phyloP scores from a whole-genome alignment of 441 rosid species.

The Kokia cookei region DNA sequence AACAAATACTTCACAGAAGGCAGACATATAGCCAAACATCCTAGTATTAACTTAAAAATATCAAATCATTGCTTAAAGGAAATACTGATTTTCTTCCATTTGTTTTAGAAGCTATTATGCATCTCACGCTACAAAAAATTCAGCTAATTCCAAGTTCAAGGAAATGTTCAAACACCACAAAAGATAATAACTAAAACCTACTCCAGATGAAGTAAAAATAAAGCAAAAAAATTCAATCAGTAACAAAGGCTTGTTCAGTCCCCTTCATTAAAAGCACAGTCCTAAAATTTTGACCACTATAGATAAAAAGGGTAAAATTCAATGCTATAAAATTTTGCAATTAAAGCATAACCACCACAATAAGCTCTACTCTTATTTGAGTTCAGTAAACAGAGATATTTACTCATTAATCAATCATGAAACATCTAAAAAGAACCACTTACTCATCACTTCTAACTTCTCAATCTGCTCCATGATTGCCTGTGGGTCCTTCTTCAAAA shows the following conservation, averaged over 20 bases:
- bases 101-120: not conserved
- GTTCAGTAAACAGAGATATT: not conserved
- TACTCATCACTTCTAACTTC: slow-evolving; percentile 89
- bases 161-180: not conserved
- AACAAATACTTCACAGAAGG: not conserved
- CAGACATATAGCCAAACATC: not conserved
- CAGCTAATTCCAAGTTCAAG: not conserved
- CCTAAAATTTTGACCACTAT: not conserved
- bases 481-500: slow-evolving; percentile 95
- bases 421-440: slow-evolving; percentile 20
- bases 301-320: too few species aligned
- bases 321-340: not conserved
- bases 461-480: slow-evolving; percentile 80
- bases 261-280: not conserved
- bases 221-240: not conserved
- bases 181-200: not conserved
- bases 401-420: not conserved
- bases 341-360: not conserved
- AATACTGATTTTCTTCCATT: not conserved
- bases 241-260: not conserved
- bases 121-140: not conserved
- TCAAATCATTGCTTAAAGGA: not conserved
- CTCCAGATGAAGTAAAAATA: not conserved
- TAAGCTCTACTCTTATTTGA: not conserved
- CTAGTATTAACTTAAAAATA: not conserved